A percentile compares a stretch with the other conserved stretches of the same genome.
Evolutionary conservation across 2,329 filamentous ascomycete genomes (phyloP).

Genomic region (Xylaria sp.): DNA sequence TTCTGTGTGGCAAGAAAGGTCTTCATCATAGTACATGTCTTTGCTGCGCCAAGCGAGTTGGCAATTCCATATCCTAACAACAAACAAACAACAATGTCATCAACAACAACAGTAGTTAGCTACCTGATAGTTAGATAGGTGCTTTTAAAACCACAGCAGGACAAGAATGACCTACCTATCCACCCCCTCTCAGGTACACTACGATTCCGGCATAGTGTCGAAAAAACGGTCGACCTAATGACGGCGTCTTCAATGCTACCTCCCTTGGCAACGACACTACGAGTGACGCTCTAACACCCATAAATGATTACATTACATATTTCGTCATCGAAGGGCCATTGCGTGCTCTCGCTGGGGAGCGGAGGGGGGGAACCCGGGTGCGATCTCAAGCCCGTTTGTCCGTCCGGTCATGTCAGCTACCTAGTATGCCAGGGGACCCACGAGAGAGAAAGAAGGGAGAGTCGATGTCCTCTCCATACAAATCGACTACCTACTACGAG

Average conservation of each 20-base stretch:
- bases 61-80: not conserved
- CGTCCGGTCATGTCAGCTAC: conserved; percentile 7
- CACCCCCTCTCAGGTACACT: not conserved
- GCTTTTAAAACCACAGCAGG: too few relatives aligned
- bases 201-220: not conserved
- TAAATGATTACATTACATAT: conserved; percentile 2
- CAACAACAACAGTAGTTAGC: not conserved
- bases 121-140: too few relatives aligned
- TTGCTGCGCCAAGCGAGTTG: not conserved
- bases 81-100: too few relatives aligned
- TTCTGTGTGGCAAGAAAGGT: too few relatives aligned
- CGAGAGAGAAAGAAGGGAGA: not conserved
- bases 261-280: not conserved
- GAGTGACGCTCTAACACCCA: not conserved
- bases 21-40: not conserved
- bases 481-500: not conserved
- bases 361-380: not conserved
- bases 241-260: not conserved
- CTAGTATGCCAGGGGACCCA: not conserved
- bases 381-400: conserved; percentile 16
- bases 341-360: too few relatives aligned
- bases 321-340: conserved; percentile 8
- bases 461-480: too few relatives aligned
- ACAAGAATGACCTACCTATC: not conserved
- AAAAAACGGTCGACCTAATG: not conserved